Conservation (phyloP, 225 moss, liverwort and hornwort genomes). For the Pleurozium schreberi region DNA sequence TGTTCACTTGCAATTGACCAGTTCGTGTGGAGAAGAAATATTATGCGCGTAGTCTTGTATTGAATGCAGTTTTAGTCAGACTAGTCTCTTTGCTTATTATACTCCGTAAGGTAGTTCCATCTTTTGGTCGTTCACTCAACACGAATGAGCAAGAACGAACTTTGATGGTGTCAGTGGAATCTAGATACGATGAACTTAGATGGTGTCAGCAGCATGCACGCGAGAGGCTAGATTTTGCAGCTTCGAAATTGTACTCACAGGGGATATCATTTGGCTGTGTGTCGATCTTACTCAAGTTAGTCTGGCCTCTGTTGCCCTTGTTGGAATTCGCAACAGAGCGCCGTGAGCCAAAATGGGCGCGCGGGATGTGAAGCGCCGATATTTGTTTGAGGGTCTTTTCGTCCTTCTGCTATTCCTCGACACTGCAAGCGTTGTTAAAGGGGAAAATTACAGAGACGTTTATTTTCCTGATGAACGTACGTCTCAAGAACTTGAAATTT, state of each 20-base stretch:
- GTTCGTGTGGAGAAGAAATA: not conserved
- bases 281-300: not conserved
- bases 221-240: not conserved
- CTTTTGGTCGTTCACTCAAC: not conserved
- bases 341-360: not conserved
- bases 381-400: not conserved
- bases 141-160: not conserved
- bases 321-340: not conserved
- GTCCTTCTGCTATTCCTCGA: not conserved
- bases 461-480: fast-evolving
- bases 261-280: not conserved
- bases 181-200: not conserved
- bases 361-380: not conserved
- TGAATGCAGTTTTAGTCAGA: not conserved
- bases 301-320: not conserved
- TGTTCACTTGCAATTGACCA: not conserved
- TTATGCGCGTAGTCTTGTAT: not conserved
- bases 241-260: not conserved
- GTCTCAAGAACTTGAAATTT: not conserved
- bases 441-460: fast-evolving
- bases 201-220: not conserved
- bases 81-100: not conserved
- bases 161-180: not conserved
- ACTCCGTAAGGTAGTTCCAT: too few species aligned
- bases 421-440: not conserved